Base-by-base conservation (phyloP, 257 asterid genomes). In the Solanum medicagineum region DNA sequence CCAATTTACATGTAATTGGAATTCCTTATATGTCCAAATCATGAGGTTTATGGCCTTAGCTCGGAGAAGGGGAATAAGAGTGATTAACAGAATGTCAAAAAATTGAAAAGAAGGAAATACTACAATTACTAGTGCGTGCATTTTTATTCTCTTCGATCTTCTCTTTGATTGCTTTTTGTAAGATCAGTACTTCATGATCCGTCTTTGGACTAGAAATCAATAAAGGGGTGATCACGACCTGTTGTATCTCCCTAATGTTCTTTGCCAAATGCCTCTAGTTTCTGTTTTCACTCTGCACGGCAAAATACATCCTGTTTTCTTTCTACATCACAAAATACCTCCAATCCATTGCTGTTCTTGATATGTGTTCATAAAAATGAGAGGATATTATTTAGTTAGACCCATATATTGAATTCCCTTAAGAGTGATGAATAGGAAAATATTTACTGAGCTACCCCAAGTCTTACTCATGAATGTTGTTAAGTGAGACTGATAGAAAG, bases 1-100 rank as follows among this genome's bases (percentile, higher is more conserved):
- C 55, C 5, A 83, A 83, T 14, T 45, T 90, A 14, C 19, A 22
- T 47, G 53, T 90, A 36, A 60, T 89, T 59, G 84, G 88, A 70
- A 75, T 57, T 55, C 79, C 86, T 0, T 88, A 81, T 12, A 65
- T 65, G 73, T 29, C 44, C 7, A 65, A 26, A 65, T 26, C 20
- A 3, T 65, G 20, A 24, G 42, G 70, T 24, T 26, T 65, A 65
- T 65, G 71, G 71, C 10, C 19, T 24, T 19, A 65, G 29, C 44
- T 62, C 17, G 1, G 32, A n/a, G 68, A 22, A 60, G n/a, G 16
- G 54, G 80, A 70, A 40, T 19, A 70, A 12, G 55, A 71, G 10
- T 42, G 80, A 42, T 19, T 42, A 44, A 20, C 22, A 44, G 32
- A 71, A 20, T 8, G 55, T 71, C 40, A 69, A 69, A 9, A 36